Base-by-base conservation (phyloP, 2,329 filamentous ascomycete species). In the Chaetomiaceae sp. region DNA sequence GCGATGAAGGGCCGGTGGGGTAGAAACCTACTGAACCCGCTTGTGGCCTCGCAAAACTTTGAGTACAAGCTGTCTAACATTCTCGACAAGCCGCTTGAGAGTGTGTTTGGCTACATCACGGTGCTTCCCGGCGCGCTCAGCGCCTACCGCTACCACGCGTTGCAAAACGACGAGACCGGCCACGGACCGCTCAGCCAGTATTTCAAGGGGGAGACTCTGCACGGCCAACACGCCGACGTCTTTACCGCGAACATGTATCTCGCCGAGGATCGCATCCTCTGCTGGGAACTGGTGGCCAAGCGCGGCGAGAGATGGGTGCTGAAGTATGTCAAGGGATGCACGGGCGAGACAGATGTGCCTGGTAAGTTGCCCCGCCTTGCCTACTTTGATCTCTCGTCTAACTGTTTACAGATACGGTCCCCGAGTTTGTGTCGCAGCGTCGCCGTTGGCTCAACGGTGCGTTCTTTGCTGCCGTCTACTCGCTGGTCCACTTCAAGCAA, bases 51-150 rank as follows among this genome's bases (percentile, higher is more conserved):
- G 41, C 94, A 99, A 65, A 99, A 99, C 68, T 99, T 99, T 62
- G 94, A 99, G 75, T 99, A 99, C 77, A 99, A 99, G 72, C 96
- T 99, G 90, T 96, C 90, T 36, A 99, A 99, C 64, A 99, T 99
- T 64, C 78, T 99, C 23, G 94, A 99, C 69, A 99, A 99, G 70
- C 94, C 94, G 0, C 76, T 99, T 2, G 94, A 99, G 69, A 96
- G 90, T 0, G 92, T 96, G 0, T 99, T 99, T 68, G 94, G 94
- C 2, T 99, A 97, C 67, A 99, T 99, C 62, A 97, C 92, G 5
- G 94, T 99, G 62, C 75, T 99, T 59, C 95, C 94, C 0, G 95
- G 94, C 70, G 94, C 94, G 0, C 80, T 99, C 48, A 95, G 89
- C 67, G 94, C 94, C 1, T 99, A 99, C 68, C 83, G 95, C 37